phyloP scores from a whole-genome alignment of 345 rosid species.

The Erodium maritimum region DNA sequence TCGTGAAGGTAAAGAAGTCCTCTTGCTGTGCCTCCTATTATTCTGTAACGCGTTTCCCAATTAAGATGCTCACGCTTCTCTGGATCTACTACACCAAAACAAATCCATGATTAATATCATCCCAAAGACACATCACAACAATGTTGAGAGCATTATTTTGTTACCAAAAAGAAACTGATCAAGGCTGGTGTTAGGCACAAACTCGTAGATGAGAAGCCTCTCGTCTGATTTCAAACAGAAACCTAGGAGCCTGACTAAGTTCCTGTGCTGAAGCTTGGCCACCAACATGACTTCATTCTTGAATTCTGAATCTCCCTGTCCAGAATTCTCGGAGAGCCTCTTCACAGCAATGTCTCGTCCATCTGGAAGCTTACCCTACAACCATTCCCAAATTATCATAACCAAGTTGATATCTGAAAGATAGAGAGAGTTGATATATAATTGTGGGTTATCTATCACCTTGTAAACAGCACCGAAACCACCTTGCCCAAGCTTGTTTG shows the following conservation, averaged over 20 bases:
- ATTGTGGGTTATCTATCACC: too few relatives aligned
- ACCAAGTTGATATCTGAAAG: too few relatives aligned
- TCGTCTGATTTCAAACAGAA: conserved; percentile 31
- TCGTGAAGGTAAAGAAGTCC: conserved; percentile 28
- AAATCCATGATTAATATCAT: too few relatives aligned
- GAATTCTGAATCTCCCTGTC: conserved; percentile 43
- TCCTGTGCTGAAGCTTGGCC: conserved; percentile 50
- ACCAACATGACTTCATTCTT: conserved; percentile 38
- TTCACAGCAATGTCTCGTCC: conserved; percentile 39
- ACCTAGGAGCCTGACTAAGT: conserved; percentile 44
- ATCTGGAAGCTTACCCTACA: conserved; percentile 30
- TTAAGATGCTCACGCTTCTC: conserved; percentile 8
- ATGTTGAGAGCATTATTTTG: too few relatives aligned
- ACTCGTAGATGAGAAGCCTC: conserved; percentile 44
- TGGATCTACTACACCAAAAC: conserved; percentile 10
- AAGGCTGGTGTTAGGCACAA: conserved; percentile 32
- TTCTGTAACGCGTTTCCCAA: conserved; percentile 20
- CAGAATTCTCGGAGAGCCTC: conserved; percentile 26
- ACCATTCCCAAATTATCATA: too few relatives aligned
- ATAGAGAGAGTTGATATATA: too few relatives aligned
- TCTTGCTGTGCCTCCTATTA: conserved; percentile 24
- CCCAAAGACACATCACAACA: too few relatives aligned
- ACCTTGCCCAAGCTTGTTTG: conserved; percentile 33
- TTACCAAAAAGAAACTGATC: conserved; percentile 31
- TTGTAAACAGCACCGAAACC: conserved; percentile 38